Conservation (phyloP, 192 early-diverging fungal genomes). For the Backusella australiensis region DNA sequence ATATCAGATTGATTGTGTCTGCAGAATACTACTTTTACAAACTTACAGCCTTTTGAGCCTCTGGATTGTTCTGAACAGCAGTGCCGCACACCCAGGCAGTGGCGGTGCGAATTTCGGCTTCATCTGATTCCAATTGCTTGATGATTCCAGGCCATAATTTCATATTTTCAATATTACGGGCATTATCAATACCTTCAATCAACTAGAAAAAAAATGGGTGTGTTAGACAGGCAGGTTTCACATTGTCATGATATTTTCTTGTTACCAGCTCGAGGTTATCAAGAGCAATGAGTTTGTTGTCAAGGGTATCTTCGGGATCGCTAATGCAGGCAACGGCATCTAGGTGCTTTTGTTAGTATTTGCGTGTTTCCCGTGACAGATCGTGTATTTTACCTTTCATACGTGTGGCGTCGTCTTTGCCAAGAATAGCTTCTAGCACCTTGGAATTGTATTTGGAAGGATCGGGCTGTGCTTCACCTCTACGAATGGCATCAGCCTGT, state of each 20-base stretch:
- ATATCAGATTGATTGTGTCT: not conserved
- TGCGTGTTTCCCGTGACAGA: not conserved
- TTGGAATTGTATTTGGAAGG: constrained; percentile 68
- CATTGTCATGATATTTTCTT: not conserved
- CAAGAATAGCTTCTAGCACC: constrained; percentile 90
- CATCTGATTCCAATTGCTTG: constrained; percentile 44
- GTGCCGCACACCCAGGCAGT: constrained; percentile 93
- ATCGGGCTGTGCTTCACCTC: constrained; percentile 35
- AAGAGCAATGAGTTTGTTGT: constrained; percentile 76
- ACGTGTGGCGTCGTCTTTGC: constrained; percentile 81
- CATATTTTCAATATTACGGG: constrained; percentile 78
- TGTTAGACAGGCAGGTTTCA: not conserved
- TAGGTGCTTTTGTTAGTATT: not conserved
- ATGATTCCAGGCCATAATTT: constrained; percentile 84
- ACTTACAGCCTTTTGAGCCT: constrained; percentile 72
- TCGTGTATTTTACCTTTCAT: constrained; percentile 64
- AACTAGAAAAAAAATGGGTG: constrained; percentile 35
- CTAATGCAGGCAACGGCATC: constrained; percentile 77
- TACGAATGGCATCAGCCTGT: constrained; percentile 29
- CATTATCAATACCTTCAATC: constrained; percentile 88
- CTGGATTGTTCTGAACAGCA: constrained; percentile 89
- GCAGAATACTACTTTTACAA: not conserved
- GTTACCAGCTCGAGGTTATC: constrained; percentile 88
- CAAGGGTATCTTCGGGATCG: constrained; percentile 52
- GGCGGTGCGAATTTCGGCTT: constrained; percentile 60